phyloP scores from a whole-genome alignment of 2,329 filamentous ascomycete species.

The Arthrobotrys entomopaga region DNA sequence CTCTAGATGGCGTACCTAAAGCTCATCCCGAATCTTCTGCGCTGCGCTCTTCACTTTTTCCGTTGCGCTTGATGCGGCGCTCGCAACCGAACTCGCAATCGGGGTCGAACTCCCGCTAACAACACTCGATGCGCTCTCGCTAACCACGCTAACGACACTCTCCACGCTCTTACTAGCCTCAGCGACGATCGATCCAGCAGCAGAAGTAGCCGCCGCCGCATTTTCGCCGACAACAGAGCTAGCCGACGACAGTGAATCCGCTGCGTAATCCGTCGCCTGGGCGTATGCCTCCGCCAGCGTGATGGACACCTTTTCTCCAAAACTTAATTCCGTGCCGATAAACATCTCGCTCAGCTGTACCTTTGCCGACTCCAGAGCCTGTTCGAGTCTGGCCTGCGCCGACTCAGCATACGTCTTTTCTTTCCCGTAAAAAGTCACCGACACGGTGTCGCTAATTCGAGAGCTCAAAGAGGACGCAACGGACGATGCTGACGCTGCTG shows the following conservation, averaged over 20 bases:
- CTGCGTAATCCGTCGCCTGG: conserved; percentile 42
- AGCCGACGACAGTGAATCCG: conserved; percentile 17
- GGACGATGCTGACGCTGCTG: conserved; percentile 40
- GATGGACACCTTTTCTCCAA: conserved; percentile 52
- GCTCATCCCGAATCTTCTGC: conserved; percentile 56
- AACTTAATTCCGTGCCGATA: conserved; percentile 50
- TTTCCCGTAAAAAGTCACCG: conserved; percentile 42
- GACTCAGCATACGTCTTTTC: conserved; percentile 44
- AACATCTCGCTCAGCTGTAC: conserved; percentile 55
- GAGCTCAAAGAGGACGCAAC: conserved; percentile 46
- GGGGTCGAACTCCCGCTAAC: conserved; percentile 43
- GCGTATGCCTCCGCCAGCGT: conserved; percentile 45
- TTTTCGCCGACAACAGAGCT: conserved; percentile 34
- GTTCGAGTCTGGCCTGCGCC: conserved; percentile 37
- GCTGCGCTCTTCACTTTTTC: conserved; percentile 60
- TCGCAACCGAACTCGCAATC: conserved; percentile 52
- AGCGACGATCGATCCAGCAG: conserved; percentile 31
- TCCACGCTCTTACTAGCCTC: conserved; percentile 44
- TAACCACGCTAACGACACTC: conserved; percentile 37
- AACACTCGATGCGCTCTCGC: conserved; percentile 45
- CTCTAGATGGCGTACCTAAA: conserved; percentile 53
- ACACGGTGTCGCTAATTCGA: conserved; percentile 36
- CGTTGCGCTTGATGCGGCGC: conserved; percentile 61
- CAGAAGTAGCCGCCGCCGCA: conserved; percentile 34
- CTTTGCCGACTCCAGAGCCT: conserved; percentile 56